Percentiles rank a stretch among this genome's conserved stretches.
Evolutionary conservation across 805 yeast genomes (phyloP).

Genomic region (Candida chauliodis): DNA sequence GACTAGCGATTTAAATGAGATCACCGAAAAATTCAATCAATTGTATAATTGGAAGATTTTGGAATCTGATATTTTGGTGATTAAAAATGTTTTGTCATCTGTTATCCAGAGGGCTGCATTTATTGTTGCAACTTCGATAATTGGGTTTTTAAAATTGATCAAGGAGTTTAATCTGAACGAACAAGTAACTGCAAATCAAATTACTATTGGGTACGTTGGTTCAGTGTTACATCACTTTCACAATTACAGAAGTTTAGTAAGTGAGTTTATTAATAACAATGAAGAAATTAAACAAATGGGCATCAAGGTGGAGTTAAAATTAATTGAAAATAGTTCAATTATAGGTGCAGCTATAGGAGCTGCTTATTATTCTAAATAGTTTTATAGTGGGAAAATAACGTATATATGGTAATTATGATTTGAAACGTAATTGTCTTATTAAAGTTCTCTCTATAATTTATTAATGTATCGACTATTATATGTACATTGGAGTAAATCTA

Average conservation of each 20-base stretch:
- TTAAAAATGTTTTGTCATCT: slow-evolving; percentile 29
- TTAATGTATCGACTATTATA: too few relatives aligned
- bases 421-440: too few relatives aligned
- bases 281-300: slow-evolving; percentile 22
- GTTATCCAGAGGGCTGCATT: slow-evolving; percentile 46
- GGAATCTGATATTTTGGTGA: slow-evolving; percentile 25
- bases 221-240: slow-evolving; percentile 46
- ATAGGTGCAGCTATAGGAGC: slow-evolving; percentile 57
- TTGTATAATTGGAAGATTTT: slow-evolving; percentile 19
- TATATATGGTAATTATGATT: too few relatives aligned
- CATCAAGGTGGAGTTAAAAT: slow-evolving; percentile 32
- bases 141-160: slow-evolving; percentile 33
- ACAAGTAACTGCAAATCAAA: slow-evolving; percentile 16
- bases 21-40: slow-evolving; percentile 18
- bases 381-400: too few relatives aligned
- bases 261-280: slow-evolving; percentile 21
- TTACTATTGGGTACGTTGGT: slow-evolving; percentile 49
- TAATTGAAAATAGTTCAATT: slow-evolving; percentile 45
- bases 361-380: slow-evolving; percentile 21
- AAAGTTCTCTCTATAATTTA: too few relatives aligned
- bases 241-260: slow-evolving; percentile 31
- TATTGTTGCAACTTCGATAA: slow-evolving; percentile 38
- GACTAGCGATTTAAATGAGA: slow-evolving; percentile 14
- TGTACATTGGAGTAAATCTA: too few relatives aligned
- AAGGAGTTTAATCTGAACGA: slow-evolving; percentile 15